phyloP scores from a whole-genome alignment of 768 basidiomycete species.

The Pleurotus djamor region DNA sequence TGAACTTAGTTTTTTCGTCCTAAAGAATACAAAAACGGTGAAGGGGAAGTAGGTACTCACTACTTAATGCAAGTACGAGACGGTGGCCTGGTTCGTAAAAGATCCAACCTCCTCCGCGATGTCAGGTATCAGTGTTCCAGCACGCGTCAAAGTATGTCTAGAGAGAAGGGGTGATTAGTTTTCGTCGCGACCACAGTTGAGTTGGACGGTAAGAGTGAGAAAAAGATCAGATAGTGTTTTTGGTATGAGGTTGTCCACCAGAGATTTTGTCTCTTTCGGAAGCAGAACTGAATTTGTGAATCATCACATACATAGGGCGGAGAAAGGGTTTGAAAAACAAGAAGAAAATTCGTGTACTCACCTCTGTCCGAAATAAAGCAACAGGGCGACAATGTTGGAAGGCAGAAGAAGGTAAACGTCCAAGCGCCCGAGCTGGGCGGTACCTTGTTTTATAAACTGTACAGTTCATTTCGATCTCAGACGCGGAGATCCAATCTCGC shows the following conservation, averaged over 20 bases:
- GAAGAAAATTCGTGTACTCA: conserved; percentile 15
- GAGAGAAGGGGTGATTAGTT: no score
- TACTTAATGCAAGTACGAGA: conserved; percentile 7
- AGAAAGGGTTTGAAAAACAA: conserved; percentile 7
- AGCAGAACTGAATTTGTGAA: conserved; percentile 72
- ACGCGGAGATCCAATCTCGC: conserved; percentile 13
- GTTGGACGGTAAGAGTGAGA: neutral
- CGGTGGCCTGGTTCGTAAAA: no score
- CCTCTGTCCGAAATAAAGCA: neutral
- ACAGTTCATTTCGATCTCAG: conserved; percentile 39
- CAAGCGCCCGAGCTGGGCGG: no score
- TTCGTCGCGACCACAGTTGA: no score
- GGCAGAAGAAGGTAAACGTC: no score
- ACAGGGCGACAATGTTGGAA: no score
- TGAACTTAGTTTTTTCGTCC: conserved; percentile 82
- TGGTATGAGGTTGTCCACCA: conserved; percentile 71
- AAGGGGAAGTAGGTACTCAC: conserved; percentile 16
- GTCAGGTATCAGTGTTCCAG: no score
- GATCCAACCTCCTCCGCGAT: neutral
- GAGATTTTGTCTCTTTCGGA: conserved; percentile 78
- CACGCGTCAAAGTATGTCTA: no score
- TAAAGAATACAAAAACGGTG: conserved; percentile 9
- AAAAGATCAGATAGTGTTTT: conserved; percentile 51
- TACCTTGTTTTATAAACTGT: conserved; percentile 27
- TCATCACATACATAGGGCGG: conserved; percentile 41